Conservation (phyloP, 371 early-diverging fungal species). For the Mortierella sp. region DNA sequence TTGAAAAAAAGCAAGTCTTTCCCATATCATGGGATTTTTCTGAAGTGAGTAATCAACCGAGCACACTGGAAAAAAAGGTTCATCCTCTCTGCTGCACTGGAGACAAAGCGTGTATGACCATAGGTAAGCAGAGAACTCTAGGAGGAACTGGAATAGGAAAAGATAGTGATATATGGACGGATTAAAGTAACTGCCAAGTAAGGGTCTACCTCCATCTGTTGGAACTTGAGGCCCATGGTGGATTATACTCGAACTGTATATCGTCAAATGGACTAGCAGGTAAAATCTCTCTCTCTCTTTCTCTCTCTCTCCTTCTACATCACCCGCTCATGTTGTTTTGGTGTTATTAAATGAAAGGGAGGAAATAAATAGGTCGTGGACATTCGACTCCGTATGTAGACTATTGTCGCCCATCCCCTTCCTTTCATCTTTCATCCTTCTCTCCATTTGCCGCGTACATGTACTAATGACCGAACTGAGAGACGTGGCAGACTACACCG, state of each 20-base stretch:
- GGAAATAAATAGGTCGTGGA: too few relatives aligned
- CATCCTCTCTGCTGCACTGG: too few relatives aligned
- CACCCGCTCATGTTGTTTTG: background rate
- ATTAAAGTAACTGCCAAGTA: background rate
- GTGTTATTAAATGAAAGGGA: background rate
- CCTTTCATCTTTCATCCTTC: background rate
- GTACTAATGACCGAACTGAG: background rate
- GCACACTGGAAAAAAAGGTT: too few relatives aligned
- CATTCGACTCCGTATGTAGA: background rate
- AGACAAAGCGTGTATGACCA: too few relatives aligned
- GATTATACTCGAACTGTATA: background rate
- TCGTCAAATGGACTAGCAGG: constrained; percentile 7
- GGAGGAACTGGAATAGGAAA: background rate
- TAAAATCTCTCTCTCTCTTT: background rate
- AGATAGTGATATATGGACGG: background rate
- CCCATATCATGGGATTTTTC: background rate
- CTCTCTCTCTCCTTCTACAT: background rate
- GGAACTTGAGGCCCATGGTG: background rate
- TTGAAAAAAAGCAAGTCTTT: background rate
- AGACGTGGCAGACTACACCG: background rate
- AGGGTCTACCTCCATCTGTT: background rate
- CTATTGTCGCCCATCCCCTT: background rate
- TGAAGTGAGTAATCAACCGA: too few relatives aligned
- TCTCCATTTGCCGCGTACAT: background rate
- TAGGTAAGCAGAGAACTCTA: background rate